phyloP scores from a whole-genome alignment of 2,329 filamentous ascomycete genomes.

The Chaetoscypha palmicola region DNA sequence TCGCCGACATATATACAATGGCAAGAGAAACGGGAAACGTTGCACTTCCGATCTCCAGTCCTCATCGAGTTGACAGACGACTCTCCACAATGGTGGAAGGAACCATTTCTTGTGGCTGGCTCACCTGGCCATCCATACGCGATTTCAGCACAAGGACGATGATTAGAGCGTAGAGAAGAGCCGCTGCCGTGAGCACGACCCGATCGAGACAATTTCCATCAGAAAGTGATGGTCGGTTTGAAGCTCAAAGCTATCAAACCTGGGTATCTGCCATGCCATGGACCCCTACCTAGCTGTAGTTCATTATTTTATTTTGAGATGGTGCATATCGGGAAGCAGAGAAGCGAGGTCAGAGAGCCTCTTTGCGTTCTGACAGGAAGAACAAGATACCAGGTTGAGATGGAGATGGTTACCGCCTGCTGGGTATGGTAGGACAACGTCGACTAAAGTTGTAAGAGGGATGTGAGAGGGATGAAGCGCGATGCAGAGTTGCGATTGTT shows the following conservation, averaged over 20 bases:
- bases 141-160: not conserved
- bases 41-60: not conserved
- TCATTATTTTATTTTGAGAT: not conserved
- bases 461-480: not conserved
- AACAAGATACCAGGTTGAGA: too few relatives aligned
- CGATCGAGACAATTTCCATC: not conserved
- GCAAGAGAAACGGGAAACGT: not conserved
- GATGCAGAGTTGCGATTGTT: not conserved
- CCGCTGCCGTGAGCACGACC: not conserved
- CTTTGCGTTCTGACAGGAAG: not conserved
- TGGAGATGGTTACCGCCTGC: not conserved
- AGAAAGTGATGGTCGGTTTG: slow-evolving; percentile 1
- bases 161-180: slow-evolving; percentile 1
- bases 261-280: not conserved
- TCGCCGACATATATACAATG: not conserved
- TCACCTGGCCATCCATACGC: not conserved
- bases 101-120: slow-evolving; percentile 4
- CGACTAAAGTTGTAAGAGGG: too few relatives aligned
- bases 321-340: not conserved
- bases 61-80: slow-evolving; percentile 1
- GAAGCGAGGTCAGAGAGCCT: not conserved
- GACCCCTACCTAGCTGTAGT: slow-evolving; percentile 3
- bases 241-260: slow-evolving; percentile 4
- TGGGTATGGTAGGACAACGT: too few relatives aligned
- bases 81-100: not conserved